These are phyloP conservation scores for Musa beccarii DNA, from an alignment of 176 grass and related monocot genomes.

Conservation along the genomic window DNA sequence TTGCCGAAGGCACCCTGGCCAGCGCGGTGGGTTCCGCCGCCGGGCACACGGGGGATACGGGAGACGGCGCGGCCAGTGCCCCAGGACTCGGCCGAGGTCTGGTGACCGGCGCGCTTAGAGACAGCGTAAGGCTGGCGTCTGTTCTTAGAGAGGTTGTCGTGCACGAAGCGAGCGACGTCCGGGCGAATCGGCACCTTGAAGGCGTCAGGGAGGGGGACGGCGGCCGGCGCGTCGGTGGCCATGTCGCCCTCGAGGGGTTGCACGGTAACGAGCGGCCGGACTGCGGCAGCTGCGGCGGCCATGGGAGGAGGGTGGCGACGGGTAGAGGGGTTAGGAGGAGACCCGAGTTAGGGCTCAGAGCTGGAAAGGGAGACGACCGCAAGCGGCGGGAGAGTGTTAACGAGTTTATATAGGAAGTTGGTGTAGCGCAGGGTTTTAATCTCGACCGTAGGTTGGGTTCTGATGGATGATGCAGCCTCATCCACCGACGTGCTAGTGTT, in stretches of 20 bases:
- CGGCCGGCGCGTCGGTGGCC: conserved; percentile 27
- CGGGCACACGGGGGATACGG: conserved; percentile 79
- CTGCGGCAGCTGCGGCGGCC: conserved; percentile 21
- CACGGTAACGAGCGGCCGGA: conserved; percentile 50
- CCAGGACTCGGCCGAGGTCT: conserved; percentile 94
- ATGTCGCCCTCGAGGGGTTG: conserved; percentile 63
- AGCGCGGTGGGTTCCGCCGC: conserved; percentile 73
- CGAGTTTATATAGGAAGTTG: too few species aligned
- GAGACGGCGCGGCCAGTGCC: conserved; percentile 84
- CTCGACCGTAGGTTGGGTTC: too few species aligned
- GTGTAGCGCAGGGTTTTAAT: too few species aligned
- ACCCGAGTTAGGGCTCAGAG: conserved; percentile 20
- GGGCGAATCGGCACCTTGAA: conserved; percentile 46
- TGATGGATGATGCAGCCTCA: too few species aligned
- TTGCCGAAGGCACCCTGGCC: conserved; percentile 90
- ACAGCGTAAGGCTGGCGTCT: conserved; percentile 89
- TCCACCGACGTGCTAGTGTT: too few species aligned
- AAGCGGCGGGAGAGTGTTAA: too few species aligned
- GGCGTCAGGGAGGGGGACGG: conserved; percentile 36
- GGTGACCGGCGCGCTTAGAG: conserved; percentile 73
- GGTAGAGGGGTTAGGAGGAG: neutral
- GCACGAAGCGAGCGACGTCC: conserved; percentile 38
- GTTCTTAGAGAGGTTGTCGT: conserved; percentile 63
- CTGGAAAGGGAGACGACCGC: neutral
- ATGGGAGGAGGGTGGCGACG: conserved; percentile 13